phyloP scores from a whole-genome alignment of 164 flowering plant genomes.

The Pachysandra terminalis region DNA sequence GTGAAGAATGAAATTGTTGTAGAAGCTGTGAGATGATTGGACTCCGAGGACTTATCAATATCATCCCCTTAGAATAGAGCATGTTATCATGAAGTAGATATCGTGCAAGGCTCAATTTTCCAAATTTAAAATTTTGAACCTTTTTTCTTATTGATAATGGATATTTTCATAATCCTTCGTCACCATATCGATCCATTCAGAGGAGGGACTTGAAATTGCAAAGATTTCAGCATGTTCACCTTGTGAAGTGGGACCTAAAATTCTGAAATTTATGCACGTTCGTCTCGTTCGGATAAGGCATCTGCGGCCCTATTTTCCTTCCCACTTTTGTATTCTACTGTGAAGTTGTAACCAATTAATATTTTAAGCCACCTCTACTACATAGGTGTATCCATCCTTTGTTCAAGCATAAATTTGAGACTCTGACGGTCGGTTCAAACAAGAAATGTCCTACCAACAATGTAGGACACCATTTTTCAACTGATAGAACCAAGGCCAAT shows the following conservation, averaged over 20 bases:
- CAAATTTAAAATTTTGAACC: background rate
- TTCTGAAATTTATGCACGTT: background rate
- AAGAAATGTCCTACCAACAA: background rate
- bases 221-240: too few relatives aligned
- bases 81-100: background rate
- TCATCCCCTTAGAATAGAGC: background rate
- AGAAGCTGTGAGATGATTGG: background rate
- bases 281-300: background rate
- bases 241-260: background rate
- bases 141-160: background rate
- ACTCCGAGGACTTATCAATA: background rate
- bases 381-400: background rate
- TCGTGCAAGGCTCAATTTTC: too few relatives aligned
- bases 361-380: background rate
- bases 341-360: background rate
- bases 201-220: background rate
- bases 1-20: background rate
- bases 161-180: too few relatives aligned
- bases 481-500: background rate
- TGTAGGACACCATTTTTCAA: constrained; percentile 5
- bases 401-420: background rate
- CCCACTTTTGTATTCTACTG: background rate
- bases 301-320: background rate
- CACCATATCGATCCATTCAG: background rate
- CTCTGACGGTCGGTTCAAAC: constrained; percentile 1